Evolutionary conservation across 2,329 filamentous ascomycete species (phyloP).

Genomic region (Chrysoporthe cubensis): DNA sequence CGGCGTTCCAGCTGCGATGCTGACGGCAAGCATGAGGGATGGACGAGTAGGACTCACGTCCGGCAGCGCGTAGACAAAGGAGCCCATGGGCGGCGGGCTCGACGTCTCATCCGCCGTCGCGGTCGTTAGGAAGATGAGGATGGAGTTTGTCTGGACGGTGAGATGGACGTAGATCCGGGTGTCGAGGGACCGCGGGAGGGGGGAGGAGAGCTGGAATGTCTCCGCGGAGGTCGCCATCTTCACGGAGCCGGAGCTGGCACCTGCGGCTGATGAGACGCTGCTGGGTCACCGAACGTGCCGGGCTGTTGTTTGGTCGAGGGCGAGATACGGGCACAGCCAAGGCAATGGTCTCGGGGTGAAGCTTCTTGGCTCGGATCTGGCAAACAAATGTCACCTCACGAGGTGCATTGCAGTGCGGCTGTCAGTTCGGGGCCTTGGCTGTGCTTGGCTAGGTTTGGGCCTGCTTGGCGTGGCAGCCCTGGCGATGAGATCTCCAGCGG

Average conservation of each 20-base stretch:
- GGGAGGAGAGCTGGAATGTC: constrained; percentile 57
- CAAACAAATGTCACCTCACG: not conserved
- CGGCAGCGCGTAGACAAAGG: constrained; percentile 91
- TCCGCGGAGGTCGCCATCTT: constrained; percentile 18
- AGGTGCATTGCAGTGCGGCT: not conserved
- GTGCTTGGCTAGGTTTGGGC: not conserved
- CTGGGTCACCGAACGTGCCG: not conserved
- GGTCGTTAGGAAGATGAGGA: constrained; percentile 66
- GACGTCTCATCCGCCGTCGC: constrained; percentile 56
- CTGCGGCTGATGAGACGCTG: not conserved
- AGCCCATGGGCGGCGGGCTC: constrained; percentile 68
- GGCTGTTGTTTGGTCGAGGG: not conserved
- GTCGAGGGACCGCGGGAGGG: constrained; percentile 63
- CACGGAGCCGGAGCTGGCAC: not conserved
- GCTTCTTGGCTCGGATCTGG: not conserved
- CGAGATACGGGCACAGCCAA: constrained; percentile 13
- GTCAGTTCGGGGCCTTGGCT: not conserved
- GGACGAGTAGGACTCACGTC: constrained; percentile 62
- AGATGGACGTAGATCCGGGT: constrained; percentile 65
- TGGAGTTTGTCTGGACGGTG: constrained; percentile 59
- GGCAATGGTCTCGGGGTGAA: constrained; percentile 6
- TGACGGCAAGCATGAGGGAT: not conserved
- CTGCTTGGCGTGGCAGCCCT: not conserved
- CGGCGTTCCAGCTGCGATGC: not conserved
- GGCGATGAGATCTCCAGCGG: not conserved